Base-by-base conservation (phyloP, 805 yeast species). In the Myxozyma melibiosi region DNA sequence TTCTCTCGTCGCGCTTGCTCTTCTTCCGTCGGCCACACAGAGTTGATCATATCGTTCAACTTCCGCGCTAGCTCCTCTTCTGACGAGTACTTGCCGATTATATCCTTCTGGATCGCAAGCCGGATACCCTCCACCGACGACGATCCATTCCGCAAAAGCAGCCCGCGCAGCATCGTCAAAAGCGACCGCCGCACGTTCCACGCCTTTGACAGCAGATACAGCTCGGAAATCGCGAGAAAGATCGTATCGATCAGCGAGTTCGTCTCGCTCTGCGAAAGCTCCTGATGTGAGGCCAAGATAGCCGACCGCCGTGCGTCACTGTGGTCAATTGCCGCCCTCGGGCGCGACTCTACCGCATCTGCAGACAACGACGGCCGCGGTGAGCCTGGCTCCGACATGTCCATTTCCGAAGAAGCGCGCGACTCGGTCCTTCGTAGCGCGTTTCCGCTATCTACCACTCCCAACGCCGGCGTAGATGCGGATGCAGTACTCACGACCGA, bases 141-240 rank as follows among this genome's bases (percentile, higher is more conserved):
- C 2, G 54, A 43, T 4, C 65, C 63, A 39, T 63, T 63, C 9
- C 66, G 62, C 22, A 63, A 52, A 7, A 63, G 43, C 11, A 63
- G 46, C 8, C 65, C 66, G 4, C 66, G 58, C n/a, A 63, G 49
- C 56, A 63, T 55, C 3, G 66, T 61, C 48, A 63, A 42, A 35
- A 63, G 44, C 11, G 66, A 61, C 16, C 65, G 62, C 11, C 66
- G 48, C 18, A 63, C 61, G 25, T 61, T 57, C 66, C 66, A 63
- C 16, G 66, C 64, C 13, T 63, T 63, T 6, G 66, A 65, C 25
- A 63, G 54, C 33, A 65, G 37, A 37, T 60, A 59, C 6, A 63
- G 41, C 40, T 63, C 66, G 24, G 65, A 59, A 34, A 57, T 49
- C n/a, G 65, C 65, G 9, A 55, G 46, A 38, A 61, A 61, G 20